Evolutionary conservation across 257 asterid species (phyloP).

Genomic region (Haberlea rhodopensis): DNA sequence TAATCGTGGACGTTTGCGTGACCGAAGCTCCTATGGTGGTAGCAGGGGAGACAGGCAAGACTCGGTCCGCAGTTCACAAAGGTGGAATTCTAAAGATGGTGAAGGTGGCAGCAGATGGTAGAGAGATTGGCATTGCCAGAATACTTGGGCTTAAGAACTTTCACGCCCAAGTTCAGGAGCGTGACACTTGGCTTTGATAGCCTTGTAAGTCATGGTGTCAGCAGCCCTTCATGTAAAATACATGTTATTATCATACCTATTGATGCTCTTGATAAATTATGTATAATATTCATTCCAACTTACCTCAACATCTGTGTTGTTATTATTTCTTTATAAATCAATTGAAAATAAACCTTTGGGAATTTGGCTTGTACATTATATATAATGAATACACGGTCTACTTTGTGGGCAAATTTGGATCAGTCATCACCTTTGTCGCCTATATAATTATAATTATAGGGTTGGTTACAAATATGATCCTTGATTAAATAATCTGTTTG

Average conservation of each 20-base stretch:
- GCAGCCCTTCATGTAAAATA: no score
- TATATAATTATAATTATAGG: no score
- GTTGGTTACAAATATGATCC: no score
- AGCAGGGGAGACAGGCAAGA: constrained; percentile 54
- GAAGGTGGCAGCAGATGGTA: constrained; percentile 46
- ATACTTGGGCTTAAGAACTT: no score
- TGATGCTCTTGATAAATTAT: not conserved
- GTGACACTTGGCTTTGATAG: no score
- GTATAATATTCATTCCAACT: not conserved
- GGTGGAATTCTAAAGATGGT: constrained; percentile 60
- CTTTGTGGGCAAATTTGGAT: no score
- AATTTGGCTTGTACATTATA: no score
- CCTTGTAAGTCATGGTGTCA: not conserved
- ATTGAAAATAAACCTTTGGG: not conserved
- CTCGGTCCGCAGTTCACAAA: constrained; percentile 46
- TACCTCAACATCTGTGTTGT: not conserved
- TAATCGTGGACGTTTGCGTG: constrained; percentile 46
- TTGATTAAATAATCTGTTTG: no score
- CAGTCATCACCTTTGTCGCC: no score
- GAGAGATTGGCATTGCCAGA: constrained; percentile 5
- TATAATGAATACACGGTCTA: no score
- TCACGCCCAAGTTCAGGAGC: no score
- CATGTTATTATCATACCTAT: no score
- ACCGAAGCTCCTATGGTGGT: constrained; percentile 52
- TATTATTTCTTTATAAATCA: not conserved